These are phyloP conservation scores for Grosmannia penicillata DNA, from an alignment of 2,329 filamentous ascomycete genomes.

Conservation along the genomic window DNA sequence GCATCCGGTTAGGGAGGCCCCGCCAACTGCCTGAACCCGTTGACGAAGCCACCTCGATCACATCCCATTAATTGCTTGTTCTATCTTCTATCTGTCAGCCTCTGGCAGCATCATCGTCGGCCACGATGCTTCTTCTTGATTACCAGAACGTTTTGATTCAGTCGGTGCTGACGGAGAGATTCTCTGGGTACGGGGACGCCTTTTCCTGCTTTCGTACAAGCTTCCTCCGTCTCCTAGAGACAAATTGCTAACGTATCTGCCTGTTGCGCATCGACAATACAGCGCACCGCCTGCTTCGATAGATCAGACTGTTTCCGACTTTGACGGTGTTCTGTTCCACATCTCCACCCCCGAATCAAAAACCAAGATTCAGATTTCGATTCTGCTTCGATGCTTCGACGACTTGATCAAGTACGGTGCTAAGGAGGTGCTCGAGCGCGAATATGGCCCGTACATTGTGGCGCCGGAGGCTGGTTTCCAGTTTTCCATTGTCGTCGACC, in stretches of 20 bases:
- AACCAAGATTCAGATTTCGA: slow-evolving; percentile 85
- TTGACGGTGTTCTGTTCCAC: slow-evolving; percentile 97
- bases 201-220: background rate
- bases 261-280: slow-evolving; percentile 3
- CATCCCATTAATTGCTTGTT: background rate
- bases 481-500: slow-evolving; percentile 82
- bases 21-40: slow-evolving; percentile 2
- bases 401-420: slow-evolving; percentile 91
- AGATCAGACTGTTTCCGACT: slow-evolving; percentile 97
- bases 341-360: slow-evolving; percentile 92
- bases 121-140: slow-evolving; percentile 79
- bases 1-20: no score
- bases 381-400: slow-evolving; percentile 86
- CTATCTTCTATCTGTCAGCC: background rate
- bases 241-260: background rate
- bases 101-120: slow-evolving; percentile 1
- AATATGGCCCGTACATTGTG: slow-evolving; percentile 88
- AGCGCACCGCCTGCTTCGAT: slow-evolving; percentile 79
- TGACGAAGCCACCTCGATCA: background rate
- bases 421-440: slow-evolving; percentile 76
- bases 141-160: slow-evolving; percentile 98
- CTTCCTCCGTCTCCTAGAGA: slow-evolving; percentile 4
- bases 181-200: slow-evolving; percentile 51
- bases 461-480: slow-evolving; percentile 82
- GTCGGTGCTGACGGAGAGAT: slow-evolving; percentile 86